Base-by-base conservation (phyloP, 257 asterid genomes). In the Petunia axillaris region DNA sequence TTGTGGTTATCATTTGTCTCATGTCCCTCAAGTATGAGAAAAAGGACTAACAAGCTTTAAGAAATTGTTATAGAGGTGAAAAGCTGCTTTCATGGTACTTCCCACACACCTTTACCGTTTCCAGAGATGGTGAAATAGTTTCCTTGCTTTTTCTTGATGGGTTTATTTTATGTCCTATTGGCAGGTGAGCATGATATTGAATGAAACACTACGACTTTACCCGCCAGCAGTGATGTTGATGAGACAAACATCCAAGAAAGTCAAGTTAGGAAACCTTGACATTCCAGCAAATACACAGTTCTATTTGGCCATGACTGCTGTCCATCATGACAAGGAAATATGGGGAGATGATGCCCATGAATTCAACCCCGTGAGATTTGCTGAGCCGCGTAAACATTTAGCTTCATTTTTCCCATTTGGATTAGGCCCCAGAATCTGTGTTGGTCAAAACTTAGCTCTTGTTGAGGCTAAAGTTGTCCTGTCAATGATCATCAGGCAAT, bases 311-410 rank as follows among this genome's bases (percentile, higher is more conserved):
- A 9, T 84, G 16, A n/a, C 79, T 63, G 84, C 84, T 53, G 83
- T 86, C 6, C 89, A 86, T 38, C 87, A 82, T 35, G 86, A 86
- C 66, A 57, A 38, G 2, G 82, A 74, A 2, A 54, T 85, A 39
- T 87, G 90, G 88, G 88, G 90, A 74, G 85, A 70, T 5, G 88
- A 85, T 81, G 87, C 85, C 44, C 70, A 81, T 44, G 90, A 81
- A 40, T 87, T 87, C 85, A 87, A 87, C 40, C 90, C 88, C 0
- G 38, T 9, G 50, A 78, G 88, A 75, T 87, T 87, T 79, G 36
- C 81, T 0, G 80, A 77, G 58, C 54, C 84, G 2, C 76, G 82
- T 1, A 83, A 87, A 53, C 86, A 79, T 79, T 13, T 83, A 76
- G 90, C 83, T 6, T 83, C 84, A 0, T 87, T 76, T 66, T 77